Evolutionary conservation across 192 early-diverging fungal species (phyloP).

Genomic region (Allomyces macrogynus): DNA sequence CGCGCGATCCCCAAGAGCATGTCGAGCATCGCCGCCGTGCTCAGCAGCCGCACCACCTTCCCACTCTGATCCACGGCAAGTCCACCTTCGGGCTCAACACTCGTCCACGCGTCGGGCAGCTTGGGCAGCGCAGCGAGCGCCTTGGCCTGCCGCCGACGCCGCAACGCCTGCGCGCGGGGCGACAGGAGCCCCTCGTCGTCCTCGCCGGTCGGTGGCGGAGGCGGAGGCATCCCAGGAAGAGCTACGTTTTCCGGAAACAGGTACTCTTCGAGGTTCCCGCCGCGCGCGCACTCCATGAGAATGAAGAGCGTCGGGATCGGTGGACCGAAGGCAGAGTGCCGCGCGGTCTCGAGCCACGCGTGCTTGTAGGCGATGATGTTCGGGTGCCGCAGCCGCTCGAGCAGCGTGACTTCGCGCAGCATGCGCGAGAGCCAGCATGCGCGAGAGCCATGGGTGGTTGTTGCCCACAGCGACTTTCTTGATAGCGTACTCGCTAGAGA

Average conservation of each 20-base stretch:
- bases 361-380: slow-evolving; percentile 93
- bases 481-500: slow-evolving; percentile 55
- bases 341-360: slow-evolving; percentile 78
- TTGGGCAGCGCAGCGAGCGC: slow-evolving; percentile 3
- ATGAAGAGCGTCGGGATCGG: slow-evolving; percentile 86
- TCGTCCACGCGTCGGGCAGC: slow-evolving; percentile 8
- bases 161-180: not conserved
- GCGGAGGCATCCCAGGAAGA: too few species aligned
- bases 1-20: slow-evolving; percentile 6
- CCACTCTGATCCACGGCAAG: slow-evolving; percentile 6
- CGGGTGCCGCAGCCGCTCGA: slow-evolving; percentile 71
- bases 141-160: not conserved
- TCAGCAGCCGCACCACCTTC: slow-evolving; percentile 2
- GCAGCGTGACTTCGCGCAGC: slow-evolving; percentile 80
- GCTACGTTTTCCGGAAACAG: slow-evolving; percentile 13
- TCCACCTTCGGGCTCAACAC: slow-evolving; percentile 8
- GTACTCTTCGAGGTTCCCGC: slow-evolving; percentile 87
- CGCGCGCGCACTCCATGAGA: slow-evolving; percentile 86
- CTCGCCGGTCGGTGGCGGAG: too few species aligned
- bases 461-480: slow-evolving; percentile 85
- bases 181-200: too few species aligned
- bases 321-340: slow-evolving; percentile 55
- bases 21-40: not conserved
- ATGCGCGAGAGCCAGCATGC: too few species aligned
- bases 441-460: slow-evolving; percentile 71